Base-by-base conservation (phyloP, 352 stramenopile genomes). In the Phytophthora vignae region DNA sequence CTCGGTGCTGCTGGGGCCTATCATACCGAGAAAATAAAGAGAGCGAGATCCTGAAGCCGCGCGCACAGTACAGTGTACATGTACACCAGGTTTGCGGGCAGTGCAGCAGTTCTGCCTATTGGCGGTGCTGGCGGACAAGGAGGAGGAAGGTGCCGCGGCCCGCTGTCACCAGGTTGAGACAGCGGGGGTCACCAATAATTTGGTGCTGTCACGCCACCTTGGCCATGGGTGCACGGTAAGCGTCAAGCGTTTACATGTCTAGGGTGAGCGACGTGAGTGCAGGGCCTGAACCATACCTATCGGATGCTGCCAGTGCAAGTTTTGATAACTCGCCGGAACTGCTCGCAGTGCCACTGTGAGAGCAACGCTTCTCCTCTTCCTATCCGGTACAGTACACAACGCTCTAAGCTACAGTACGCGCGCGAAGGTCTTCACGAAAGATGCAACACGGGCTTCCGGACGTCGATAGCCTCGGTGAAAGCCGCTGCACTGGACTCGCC, bases 1-100 rank as follows among this genome's bases (percentile, higher is more conserved):
- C 33, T 33, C 29, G 25, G 58, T 42, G 31, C 58, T 63, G 52
- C 21, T 22, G 46, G 6, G 46, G n/a, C 46, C 7, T n/a, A n/a
- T n/a, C n/a, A n/a, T 4, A 49, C 42, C 42, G 42, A 49, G 42
- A 49, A 5, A 21, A 15, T 15, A 21, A 49, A 17, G 15, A 49
- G 42, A 49, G 42, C 29, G 12, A 44, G 36, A 44, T 86, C 74
- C 60, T 81, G 69, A 22, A 96, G 79, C 15, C 91, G 79, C 25
- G 25, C 25, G 25, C 4, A 29, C 25, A 29, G 25, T 29, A 29
- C 25, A 4, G 4, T 29, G 25, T 29, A 29, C 25, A 29, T 29
- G 25, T 29, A 4, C 25, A 29, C 25, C 25, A 29, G 25, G 25
- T 29, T 76, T 99, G 36, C 36, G 36, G 36, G 36, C 36, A 15